Conservation (phyloP, 352 stramenopile genomes). For the Phytophthora brassicae region DNA sequence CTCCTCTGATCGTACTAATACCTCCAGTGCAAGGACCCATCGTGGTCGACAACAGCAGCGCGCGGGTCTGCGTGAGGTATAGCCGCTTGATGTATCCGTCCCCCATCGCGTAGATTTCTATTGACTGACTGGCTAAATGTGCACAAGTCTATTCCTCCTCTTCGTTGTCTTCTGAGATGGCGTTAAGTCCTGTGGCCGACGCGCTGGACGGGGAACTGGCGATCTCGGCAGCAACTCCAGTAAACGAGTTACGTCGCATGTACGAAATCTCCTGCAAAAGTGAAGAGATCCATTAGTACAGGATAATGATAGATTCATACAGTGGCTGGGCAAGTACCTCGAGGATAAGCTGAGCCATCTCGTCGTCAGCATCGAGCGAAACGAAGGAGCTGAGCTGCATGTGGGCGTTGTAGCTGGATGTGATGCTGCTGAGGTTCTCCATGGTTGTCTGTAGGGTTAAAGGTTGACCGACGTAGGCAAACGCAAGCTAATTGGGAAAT, state of each 20-base stretch:
- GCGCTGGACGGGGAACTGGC: slow-evolving; percentile 64
- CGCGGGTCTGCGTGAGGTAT: slow-evolving; percentile 12
- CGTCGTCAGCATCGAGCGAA: slow-evolving; percentile 70
- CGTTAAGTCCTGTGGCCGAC: slow-evolving; percentile 60
- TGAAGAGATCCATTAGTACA: slow-evolving; percentile 7
- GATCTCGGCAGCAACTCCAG: slow-evolving; percentile 63
- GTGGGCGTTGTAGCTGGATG: slow-evolving; percentile 46
- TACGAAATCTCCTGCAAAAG: slow-evolving; percentile 62
- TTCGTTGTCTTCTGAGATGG: slow-evolving; percentile 72
- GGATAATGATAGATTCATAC: neutral
- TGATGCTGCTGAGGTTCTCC: slow-evolving; percentile 29
- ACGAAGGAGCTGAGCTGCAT: slow-evolving; percentile 80
- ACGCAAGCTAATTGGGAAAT: slow-evolving; percentile 27
- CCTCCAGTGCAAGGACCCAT: neutral
- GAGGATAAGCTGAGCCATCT: slow-evolving; percentile 78
- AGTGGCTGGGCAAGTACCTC: slow-evolving; percentile 44
- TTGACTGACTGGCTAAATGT: neutral
- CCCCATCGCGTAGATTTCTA: slow-evolving; percentile 19
- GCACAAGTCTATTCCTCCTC: slow-evolving; percentile 38
- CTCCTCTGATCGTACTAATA: slow-evolving; percentile 11
- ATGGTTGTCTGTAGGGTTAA: slow-evolving; percentile 20
- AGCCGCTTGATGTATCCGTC: slow-evolving; percentile 16
- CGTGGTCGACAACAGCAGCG: neutral
- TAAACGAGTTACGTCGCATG: slow-evolving; percentile 60
- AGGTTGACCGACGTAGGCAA: slow-evolving; percentile 3